Percentiles rank a stretch among this genome's conserved stretches.
These are phyloP conservation scores for Papiliotrema laurentii DNA, from an alignment of 1,284 basidiomycete species.

Conservation along the genomic window DNA sequence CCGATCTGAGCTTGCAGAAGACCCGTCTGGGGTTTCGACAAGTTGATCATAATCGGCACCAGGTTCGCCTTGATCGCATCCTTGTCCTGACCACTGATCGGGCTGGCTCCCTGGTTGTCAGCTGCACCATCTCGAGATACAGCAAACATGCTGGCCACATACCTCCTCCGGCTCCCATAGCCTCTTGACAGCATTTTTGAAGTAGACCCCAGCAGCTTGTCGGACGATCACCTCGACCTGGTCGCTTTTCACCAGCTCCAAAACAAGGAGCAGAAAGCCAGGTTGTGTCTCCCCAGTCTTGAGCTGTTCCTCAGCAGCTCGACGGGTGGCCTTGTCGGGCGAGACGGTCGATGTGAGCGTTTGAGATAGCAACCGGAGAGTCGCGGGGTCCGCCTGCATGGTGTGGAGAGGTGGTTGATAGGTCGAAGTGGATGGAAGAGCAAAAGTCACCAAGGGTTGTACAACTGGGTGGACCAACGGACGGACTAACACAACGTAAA, in stretches of 20 bases:
- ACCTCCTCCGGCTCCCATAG: conserved; percentile 75
- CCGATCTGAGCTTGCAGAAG: conserved; percentile 68
- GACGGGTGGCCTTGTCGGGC: conserved; percentile 65
- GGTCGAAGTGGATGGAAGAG: too few relatives aligned
- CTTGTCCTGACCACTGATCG: conserved; percentile 42
- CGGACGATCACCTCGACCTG: conserved; percentile 54
- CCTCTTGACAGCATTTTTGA: conserved; percentile 80
- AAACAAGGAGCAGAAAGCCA: conserved; percentile 75
- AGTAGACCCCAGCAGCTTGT: conserved; percentile 76
- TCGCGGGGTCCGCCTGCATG: conserved; percentile 41
- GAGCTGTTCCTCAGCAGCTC: conserved; percentile 74
- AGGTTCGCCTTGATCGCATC: conserved; percentile 52
- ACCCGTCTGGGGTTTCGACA: conserved; percentile 47
- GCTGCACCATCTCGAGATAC: background rate
- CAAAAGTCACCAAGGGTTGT: too few relatives aligned
- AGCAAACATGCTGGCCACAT: too few relatives aligned
- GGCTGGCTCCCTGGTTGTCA: conserved; percentile 1
- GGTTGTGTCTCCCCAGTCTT: conserved; percentile 62
- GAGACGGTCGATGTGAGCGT: conserved; percentile 53
- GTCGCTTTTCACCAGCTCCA: conserved; percentile 63
- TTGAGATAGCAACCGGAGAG: conserved; percentile 34
- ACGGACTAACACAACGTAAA: too few relatives aligned
- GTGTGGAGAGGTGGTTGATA: too few relatives aligned
- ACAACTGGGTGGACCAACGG: too few relatives aligned
- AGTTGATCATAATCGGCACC: conserved; percentile 54